These are phyloP conservation scores for Cryphonectria parasitica DNA, from an alignment of 2,329 filamentous ascomycete genomes.

Conservation along the genomic window DNA sequence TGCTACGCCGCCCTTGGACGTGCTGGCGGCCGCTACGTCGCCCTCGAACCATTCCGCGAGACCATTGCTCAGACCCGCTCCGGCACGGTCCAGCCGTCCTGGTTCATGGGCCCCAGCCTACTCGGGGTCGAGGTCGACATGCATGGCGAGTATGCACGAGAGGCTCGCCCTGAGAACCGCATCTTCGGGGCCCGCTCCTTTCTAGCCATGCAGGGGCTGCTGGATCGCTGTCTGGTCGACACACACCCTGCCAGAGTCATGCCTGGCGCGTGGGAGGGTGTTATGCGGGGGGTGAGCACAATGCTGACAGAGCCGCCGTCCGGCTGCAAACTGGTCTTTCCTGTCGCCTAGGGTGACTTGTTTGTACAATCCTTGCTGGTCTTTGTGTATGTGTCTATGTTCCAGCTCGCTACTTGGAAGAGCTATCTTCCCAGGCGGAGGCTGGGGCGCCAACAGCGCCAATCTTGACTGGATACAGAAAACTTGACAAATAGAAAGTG, in stretches of 20 bases:
- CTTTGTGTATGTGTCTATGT: too few species aligned
- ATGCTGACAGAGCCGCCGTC: not conserved
- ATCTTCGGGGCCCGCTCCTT: not conserved
- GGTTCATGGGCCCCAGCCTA: not conserved
- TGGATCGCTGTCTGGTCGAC: not conserved
- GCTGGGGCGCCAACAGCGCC: too few species aligned
- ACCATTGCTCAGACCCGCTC: not conserved
- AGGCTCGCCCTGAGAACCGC: not conserved
- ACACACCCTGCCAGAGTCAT: not conserved
- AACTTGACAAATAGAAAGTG: too few species aligned
- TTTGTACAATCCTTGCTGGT: too few species aligned
- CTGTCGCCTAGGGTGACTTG: not conserved
- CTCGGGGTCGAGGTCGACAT: not conserved
- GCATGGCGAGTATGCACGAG: not conserved
- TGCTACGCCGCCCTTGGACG: slow-evolving; percentile 43
- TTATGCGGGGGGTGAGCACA: not conserved
- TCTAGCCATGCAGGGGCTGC: not conserved
- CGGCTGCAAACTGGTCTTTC: not conserved
- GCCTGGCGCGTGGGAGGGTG: not conserved
- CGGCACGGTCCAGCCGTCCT: not conserved
- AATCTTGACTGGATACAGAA: too few species aligned
- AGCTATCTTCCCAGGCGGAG: too few species aligned
- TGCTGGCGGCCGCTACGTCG: slow-evolving; percentile 33
- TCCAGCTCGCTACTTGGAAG: too few species aligned
- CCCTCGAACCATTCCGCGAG: not conserved